These are phyloP conservation scores for Candida jianshihensis DNA, from an alignment of 805 yeast genomes.

Conservation along the genomic window DNA sequence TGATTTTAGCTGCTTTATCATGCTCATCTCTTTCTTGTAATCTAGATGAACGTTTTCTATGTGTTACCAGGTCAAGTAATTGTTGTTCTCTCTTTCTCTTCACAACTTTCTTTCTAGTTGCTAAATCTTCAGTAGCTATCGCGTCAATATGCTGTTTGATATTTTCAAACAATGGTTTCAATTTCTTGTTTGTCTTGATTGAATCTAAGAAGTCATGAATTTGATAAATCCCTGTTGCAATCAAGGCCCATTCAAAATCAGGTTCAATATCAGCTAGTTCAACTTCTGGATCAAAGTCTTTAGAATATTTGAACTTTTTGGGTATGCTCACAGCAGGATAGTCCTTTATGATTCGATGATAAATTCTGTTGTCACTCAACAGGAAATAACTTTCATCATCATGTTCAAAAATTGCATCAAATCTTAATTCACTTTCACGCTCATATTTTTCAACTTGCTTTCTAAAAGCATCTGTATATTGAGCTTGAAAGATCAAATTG, in stretches of 20 bases:
- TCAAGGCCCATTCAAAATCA: slow-evolving; percentile 29
- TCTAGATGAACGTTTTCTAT: slow-evolving; percentile 70
- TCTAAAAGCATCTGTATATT: slow-evolving; percentile 39
- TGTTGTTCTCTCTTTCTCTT: slow-evolving; percentile 58
- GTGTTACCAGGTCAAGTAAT: slow-evolving; percentile 53
- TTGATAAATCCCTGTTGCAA: slow-evolving; percentile 39
- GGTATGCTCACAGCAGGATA: slow-evolving; percentile 30
- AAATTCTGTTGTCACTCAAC: slow-evolving; percentile 47
- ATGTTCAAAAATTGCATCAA: slow-evolving; percentile 25
- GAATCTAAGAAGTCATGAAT: slow-evolving; percentile 27
- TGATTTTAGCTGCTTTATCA: slow-evolving; percentile 36
- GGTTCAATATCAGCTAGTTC: slow-evolving; percentile 30
- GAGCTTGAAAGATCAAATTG: slow-evolving; percentile 35
- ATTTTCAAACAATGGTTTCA: slow-evolving; percentile 25
- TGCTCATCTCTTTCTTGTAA: slow-evolving; percentile 65
- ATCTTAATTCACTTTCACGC: slow-evolving; percentile 22
- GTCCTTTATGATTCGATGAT: slow-evolving; percentile 28
- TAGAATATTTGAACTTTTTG: slow-evolving; percentile 24
- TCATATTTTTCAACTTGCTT: slow-evolving; percentile 37
- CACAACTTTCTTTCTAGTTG: slow-evolving; percentile 44
- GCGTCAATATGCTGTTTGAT: slow-evolving; percentile 27
- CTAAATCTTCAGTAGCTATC: slow-evolving; percentile 39
- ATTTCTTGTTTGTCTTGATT: slow-evolving; percentile 23
- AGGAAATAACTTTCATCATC: slow-evolving; percentile 25
- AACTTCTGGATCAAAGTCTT: slow-evolving; percentile 20